Base-by-base conservation (phyloP, 352 stramenopile genomes). In the Phytophthora cactorum region DNA sequence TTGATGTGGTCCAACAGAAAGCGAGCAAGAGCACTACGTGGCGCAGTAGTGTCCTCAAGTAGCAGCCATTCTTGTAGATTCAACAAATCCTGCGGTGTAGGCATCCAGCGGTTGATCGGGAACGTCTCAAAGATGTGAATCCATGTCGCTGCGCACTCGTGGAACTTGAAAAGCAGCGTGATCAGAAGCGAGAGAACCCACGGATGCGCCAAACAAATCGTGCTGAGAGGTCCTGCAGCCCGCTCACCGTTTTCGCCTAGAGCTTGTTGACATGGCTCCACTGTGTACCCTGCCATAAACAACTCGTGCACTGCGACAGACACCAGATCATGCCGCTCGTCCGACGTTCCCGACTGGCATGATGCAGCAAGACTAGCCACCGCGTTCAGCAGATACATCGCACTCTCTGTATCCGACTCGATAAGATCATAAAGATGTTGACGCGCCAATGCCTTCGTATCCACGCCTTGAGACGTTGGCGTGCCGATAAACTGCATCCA, bases 121-220 rank as follows among this genome's bases (percentile, higher is more conserved):
- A 96, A 92, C 25, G 81, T 93, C 58, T 94, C 85, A 25, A 96
- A 95, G 7, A 96, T 81, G 36, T 92, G 73, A 47, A 93, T 91
- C 81, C 86, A 93, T 0, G 84, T 92, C 28, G 81, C 83, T 1
- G 83, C 82, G 55, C 86, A 93, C 53, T 91, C 78, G 39, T 96
- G 86, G 55, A 93, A 93, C 62, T 94, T 91, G 44, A 82, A 87
- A 2, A 92, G 53, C 25, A 92, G 63, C 27, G 74, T 78, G 31
- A 92, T 79, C 7, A 92, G 52, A 58, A 87, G 72, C 47, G 84
- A 92, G 2, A 90, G 69, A 38, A 88, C 74, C 74, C 76, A 83
- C 5, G 84, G 82, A 29, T 92, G 84, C 2, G 70, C 70, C 34
- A 88, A 66, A 50, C 84, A 91, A 53, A 91, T 88, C 10, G 75